Evolutionary conservation across 2,329 filamentous ascomycete genomes (phyloP).

Genomic region (Hypoxylon sp.): DNA sequence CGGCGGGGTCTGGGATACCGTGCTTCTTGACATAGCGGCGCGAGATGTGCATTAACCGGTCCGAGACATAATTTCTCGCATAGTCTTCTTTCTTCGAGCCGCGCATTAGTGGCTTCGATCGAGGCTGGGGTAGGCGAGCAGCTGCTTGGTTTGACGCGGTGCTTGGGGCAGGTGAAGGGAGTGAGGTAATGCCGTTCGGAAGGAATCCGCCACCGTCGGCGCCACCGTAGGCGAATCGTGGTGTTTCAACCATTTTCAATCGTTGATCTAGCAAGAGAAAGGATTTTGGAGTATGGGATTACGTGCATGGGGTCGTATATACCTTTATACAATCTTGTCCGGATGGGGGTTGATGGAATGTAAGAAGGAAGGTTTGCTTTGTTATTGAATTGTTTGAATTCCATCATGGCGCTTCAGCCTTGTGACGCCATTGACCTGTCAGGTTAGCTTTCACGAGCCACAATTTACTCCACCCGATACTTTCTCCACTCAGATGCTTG

Average conservation of each 20-base stretch:
- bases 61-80: constrained; percentile 70
- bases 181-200: constrained; percentile 52
- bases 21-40: constrained; percentile 75
- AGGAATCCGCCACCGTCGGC: constrained; percentile 66
- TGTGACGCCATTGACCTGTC: constrained; percentile 49
- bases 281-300: constrained; percentile 1
- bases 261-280: constrained; percentile 2
- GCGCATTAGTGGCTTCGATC: constrained; percentile 66
- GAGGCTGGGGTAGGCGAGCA: constrained; percentile 68
- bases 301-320: constrained; percentile 27
- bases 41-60: constrained; percentile 67
- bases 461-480: not conserved
- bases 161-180: constrained; percentile 71
- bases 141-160: constrained; percentile 60
- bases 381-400: not conserved
- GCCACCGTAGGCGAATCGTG: constrained; percentile 24
- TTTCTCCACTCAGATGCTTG: not conserved
- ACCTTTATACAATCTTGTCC: not conserved
- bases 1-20: constrained; percentile 61
- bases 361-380: constrained; percentile 1
- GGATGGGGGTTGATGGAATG: not conserved
- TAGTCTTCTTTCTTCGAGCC: constrained; percentile 74
- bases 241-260: constrained; percentile 47
- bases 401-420: constrained; percentile 29
- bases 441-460: constrained; percentile 27